These are phyloP conservation scores for Cladophialophora psammophila DNA, from an alignment of 2,329 filamentous ascomycete species.

Conservation along the genomic window DNA sequence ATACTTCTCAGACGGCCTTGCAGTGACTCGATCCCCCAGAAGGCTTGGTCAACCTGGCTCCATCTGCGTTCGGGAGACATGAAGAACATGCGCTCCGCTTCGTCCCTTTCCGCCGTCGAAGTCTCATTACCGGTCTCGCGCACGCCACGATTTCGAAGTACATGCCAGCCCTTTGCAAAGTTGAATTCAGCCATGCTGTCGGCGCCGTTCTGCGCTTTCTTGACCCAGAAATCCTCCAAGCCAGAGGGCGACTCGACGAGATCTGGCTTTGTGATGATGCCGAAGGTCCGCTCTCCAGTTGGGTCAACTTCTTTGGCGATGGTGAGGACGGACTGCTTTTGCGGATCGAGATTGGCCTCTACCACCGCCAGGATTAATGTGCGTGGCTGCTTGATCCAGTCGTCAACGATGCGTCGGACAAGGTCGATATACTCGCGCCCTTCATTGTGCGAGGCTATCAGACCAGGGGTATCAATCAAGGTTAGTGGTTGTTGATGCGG, in stretches of 20 bases:
- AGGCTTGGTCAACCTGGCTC: slow-evolving; percentile 8
- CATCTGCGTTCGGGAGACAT: slow-evolving; percentile 6
- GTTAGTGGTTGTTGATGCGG: slow-evolving; percentile 54
- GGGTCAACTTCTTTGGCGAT: slow-evolving; percentile 46
- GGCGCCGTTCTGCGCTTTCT: slow-evolving; percentile 11
- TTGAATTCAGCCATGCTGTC: slow-evolving; percentile 37
- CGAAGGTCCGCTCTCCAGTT: slow-evolving; percentile 48
- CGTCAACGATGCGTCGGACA: slow-evolving; percentile 55
- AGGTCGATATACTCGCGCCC: slow-evolving; percentile 54
- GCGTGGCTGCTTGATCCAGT: slow-evolving; percentile 51
- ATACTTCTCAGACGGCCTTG: slow-evolving; percentile 17
- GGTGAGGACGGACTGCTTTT: slow-evolving; percentile 49
- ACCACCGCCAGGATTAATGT: slow-evolving; percentile 58
- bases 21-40: slow-evolving; percentile 21
- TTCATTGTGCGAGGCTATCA: slow-evolving; percentile 60
- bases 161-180: slow-evolving; percentile 49
- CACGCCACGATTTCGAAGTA: slow-evolving; percentile 39
- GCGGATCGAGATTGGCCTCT: slow-evolving; percentile 56
- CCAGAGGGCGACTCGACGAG: slow-evolving; percentile 43
- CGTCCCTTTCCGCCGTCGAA: slow-evolving; percentile 9
- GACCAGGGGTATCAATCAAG: slow-evolving; percentile 63
- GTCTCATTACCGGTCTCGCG: slow-evolving; percentile 23
- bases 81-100: slow-evolving; percentile 20
- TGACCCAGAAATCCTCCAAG: slow-evolving; percentile 36
- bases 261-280: slow-evolving; percentile 56